Evolutionary conservation across 345 rosid species (phyloP), one percentile per base, ranked within the genome.

Genomic region (Rhodomyrtus tomentosa): DNA sequence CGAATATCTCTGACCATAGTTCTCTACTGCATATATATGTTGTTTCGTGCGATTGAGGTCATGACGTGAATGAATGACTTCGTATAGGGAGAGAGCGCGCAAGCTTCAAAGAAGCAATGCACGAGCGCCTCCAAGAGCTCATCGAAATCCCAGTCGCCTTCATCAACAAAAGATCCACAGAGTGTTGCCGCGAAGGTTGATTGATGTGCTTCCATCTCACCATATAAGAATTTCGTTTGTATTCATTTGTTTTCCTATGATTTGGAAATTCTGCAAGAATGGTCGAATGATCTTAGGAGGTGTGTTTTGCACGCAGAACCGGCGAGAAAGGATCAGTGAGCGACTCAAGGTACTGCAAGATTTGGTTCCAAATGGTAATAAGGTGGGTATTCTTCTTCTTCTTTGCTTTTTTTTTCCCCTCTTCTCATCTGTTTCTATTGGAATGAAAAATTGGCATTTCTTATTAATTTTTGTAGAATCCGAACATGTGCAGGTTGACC

Each of bases 161-260:
- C 89, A 81, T 82, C 94, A 82, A 85, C 95, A 9, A 96, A 93
- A 87, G 98, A 94, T 83, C 98, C 97, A 0, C 99, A 96, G 86
- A 96, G 98, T 85, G 87, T 94, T 85, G 98, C 99, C 50, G 99
- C 99, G 81, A 96, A 95, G 98, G 99, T 96, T 87, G 84, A 85
- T 68, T 85, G 52, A 55, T 55, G 76, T 68, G 76, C 42, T 68
- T 68, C 76, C 76, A 40, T 24, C 56, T 18, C 68, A 82, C 55
- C 50, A 48, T 48, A 54, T 16, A 68, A 32, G 24, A 62, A 8
- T 68, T 68, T 68, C 76, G 45, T 68, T 68, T 32, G 18, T 62
- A 62, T 36, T 68, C 38, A 18, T 32, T 29, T 8, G 42, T 68
- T 68, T 68, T 68, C 32, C 22, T 68, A 32, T 32, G 36, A 32